phyloP scores from a whole-genome alignment of 192 early-diverging fungal genomes.

The Coemansia sp. region DNA sequence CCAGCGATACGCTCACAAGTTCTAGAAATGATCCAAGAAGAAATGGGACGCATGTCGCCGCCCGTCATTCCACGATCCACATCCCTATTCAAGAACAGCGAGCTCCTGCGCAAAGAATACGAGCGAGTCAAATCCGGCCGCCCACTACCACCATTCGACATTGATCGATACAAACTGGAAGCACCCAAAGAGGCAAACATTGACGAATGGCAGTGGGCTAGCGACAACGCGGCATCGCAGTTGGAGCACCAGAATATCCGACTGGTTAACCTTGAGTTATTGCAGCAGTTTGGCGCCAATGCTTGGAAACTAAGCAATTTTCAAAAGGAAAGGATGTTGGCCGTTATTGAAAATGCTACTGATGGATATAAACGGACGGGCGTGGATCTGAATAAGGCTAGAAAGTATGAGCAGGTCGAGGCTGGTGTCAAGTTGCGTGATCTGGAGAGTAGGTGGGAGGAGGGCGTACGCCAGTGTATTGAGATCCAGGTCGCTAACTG shows the following conservation, averaged over 20 bases:
- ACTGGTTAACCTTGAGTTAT: conserved; percentile 45
- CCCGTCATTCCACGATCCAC: conserved; percentile 29
- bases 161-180: conserved; percentile 46
- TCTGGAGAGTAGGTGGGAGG: conserved; percentile 36
- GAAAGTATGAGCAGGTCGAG: conserved; percentile 48
- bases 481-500: conserved; percentile 51
- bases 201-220: conserved; percentile 32
- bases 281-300: conserved; percentile 54
- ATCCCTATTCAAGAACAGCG: conserved; percentile 37
- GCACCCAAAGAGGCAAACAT: conserved; percentile 10
- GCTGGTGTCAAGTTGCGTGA: conserved; percentile 34
- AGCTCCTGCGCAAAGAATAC: conserved; percentile 44
- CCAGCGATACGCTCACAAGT: conserved; percentile 28
- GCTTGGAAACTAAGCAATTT: conserved; percentile 52
- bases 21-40: conserved; percentile 32
- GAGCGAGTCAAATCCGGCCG: conserved; percentile 37
- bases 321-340: conserved; percentile 41
- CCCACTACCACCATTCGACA: conserved; percentile 35
- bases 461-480: conserved; percentile 41
- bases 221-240: conserved; percentile 50
- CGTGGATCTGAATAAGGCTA: conserved; percentile 37
- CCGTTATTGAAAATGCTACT: conserved; percentile 26
- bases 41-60: conserved; percentile 42
- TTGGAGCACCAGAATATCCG: conserved; percentile 52
- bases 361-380: conserved; percentile 19